Evolutionary conservation across 805 yeast species (phyloP).

Genomic region (Brettanomyces nanus): DNA sequence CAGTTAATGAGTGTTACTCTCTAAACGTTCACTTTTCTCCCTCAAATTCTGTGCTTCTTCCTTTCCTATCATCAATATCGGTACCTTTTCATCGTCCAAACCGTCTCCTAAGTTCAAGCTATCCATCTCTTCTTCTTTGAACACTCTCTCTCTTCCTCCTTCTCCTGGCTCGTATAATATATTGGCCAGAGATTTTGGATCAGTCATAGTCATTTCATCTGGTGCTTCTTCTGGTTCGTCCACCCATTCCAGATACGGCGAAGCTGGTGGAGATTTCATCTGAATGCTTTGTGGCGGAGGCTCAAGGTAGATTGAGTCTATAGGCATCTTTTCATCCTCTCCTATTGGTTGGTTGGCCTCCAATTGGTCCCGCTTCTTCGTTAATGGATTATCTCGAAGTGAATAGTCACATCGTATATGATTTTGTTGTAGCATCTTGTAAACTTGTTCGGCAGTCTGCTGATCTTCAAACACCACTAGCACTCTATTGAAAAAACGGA

Average conservation of each 20-base stretch:
- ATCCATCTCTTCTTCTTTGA: slow-evolving; percentile 5
- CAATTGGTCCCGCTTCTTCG: neutral
- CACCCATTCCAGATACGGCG: slow-evolving; percentile 27
- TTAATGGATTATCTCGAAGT: slow-evolving; percentile 11
- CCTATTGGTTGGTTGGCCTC: neutral
- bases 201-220: slow-evolving; percentile 21
- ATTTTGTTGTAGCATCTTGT: slow-evolving; percentile 10
- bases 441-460: slow-evolving; percentile 10
- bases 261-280: slow-evolving; percentile 29
- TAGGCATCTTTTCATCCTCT: neutral
- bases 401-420: slow-evolving; percentile 18
- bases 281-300: slow-evolving; percentile 24
- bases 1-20: too few relatives aligned
- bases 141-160: slow-evolving; percentile 5
- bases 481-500: slow-evolving; percentile 22
- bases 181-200: slow-evolving; percentile 24
- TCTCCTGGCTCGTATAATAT: slow-evolving; percentile 15
- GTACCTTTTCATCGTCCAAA: slow-evolving; percentile 11
- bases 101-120: slow-evolving; percentile 7
- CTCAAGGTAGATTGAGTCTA: slow-evolving; percentile 9
- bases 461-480: slow-evolving; percentile 18
- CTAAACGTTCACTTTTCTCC: slow-evolving; percentile 2
- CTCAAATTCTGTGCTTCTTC: slow-evolving; percentile 22
- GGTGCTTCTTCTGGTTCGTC: slow-evolving; percentile 27
- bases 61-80: slow-evolving; percentile 21